Conservation (phyloP, 768 basidiomycete genomes). For the Astraeus odoratus region DNA sequence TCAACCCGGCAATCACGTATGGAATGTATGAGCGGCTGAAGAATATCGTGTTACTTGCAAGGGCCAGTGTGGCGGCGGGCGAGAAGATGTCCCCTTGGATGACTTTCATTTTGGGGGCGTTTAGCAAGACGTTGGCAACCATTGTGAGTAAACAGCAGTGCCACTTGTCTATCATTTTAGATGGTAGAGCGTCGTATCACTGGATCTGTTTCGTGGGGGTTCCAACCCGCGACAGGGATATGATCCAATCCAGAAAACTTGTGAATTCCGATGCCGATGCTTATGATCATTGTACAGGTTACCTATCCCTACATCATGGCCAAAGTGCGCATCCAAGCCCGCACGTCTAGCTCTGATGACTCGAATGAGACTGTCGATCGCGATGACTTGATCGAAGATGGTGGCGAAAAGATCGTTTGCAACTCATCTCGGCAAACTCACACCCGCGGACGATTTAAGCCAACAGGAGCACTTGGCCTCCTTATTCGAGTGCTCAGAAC, state of each 20-base stretch:
- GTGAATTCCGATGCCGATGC: neutral
- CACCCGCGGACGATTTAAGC: slow-evolving; percentile 27
- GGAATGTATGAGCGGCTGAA: slow-evolving; percentile 93
- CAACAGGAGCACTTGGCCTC: slow-evolving; percentile 72
- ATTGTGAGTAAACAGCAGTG: slow-evolving; percentile 49
- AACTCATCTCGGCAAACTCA: neutral
- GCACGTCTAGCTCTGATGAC: slow-evolving; percentile 50
- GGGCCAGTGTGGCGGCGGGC: slow-evolving; percentile 34
- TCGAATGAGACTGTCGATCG: slow-evolving; percentile 8
- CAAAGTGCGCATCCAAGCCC: slow-evolving; percentile 92
- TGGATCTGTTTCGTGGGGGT: neutral
- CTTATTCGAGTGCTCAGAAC: slow-evolving; percentile 62
- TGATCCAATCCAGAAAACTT: neutral
- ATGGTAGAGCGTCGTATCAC: neutral
- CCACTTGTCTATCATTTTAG: neutral
- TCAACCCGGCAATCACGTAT: slow-evolving; percentile 97
- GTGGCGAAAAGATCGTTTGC: slow-evolving; percentile 22
- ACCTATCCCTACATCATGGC: slow-evolving; percentile 96
- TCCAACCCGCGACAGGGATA: neutral
- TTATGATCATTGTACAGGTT: slow-evolving; percentile 42
- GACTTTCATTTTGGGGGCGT: slow-evolving; percentile 82
- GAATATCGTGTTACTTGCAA: slow-evolving; percentile 54
- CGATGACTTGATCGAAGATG: neutral
- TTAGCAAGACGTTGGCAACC: slow-evolving; percentile 93
- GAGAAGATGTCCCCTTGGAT: slow-evolving; percentile 70